These are phyloP conservation scores for Seiridium cupressi DNA, from an alignment of 2,329 filamentous ascomycete species.

Conservation along the genomic window DNA sequence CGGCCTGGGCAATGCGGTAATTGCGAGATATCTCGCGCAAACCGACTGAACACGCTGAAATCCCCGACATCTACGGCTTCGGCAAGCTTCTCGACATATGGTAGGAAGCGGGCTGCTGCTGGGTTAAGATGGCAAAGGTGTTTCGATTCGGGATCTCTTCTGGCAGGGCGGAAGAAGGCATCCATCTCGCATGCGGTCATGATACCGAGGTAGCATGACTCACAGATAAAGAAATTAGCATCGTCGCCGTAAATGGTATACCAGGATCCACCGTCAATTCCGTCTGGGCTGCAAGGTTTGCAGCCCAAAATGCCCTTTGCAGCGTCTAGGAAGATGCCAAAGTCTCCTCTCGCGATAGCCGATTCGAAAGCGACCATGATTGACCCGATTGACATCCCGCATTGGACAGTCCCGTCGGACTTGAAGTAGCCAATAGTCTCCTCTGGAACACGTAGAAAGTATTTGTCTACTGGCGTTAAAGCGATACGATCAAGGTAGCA, in stretches of 20 bases:
- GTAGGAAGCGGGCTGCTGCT: background rate
- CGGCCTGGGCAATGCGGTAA: background rate
- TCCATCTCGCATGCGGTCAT: background rate
- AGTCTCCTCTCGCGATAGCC: background rate
- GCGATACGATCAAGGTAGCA: constrained; percentile 5
- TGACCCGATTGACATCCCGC: background rate
- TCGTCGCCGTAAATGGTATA: background rate
- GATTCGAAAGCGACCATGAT: constrained; percentile 2
- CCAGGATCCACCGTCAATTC: background rate
- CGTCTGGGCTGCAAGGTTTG: background rate
- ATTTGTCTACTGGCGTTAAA: background rate
- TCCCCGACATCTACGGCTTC: constrained; percentile 5
- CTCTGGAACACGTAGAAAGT: background rate
- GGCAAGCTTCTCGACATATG: background rate
- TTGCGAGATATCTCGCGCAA: background rate
- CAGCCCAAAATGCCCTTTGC: background rate
- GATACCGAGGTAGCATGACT: constrained; percentile 4
- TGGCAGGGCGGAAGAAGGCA: background rate
- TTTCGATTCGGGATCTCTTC: background rate
- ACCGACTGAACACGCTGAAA: background rate
- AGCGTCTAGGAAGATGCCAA: background rate
- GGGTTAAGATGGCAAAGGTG: background rate
- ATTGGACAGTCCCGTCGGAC: background rate
- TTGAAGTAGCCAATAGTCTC: background rate
- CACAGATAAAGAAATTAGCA: constrained; percentile 1